Evolutionary conservation across 176 grass and related monocot genomes (phyloP).

Genomic region (Oryza rufipogon): DNA sequence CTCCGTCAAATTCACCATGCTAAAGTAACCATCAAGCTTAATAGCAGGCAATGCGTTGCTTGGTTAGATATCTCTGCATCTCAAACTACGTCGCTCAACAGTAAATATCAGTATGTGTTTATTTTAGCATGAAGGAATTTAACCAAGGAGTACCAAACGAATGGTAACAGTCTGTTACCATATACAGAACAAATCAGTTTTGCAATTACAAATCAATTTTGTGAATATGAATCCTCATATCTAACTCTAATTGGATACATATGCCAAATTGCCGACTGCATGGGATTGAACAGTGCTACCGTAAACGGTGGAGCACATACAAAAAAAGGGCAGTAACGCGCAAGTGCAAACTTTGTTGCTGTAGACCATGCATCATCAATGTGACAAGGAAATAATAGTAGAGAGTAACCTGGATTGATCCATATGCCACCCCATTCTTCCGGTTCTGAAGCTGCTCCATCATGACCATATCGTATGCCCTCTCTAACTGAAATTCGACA

Average conservation of each 20-base stretch:
- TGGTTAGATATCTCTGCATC: not conserved
- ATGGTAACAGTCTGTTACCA: not conserved
- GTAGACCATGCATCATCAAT: not conserved
- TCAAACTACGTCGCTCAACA: not conserved
- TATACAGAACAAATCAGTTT: not conserved
- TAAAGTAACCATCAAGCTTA: not conserved
- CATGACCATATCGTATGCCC: conserved; percentile 65
- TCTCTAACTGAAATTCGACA: conserved; percentile 61
- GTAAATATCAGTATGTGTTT: not conserved
- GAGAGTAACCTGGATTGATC: conserved; percentile 53
- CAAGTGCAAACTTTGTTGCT: not conserved
- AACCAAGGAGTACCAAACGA: not conserved
- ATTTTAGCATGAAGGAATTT: not conserved
- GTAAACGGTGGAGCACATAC: not conserved
- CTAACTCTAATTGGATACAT: not conserved
- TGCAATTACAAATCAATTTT: not conserved
- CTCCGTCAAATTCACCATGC: not conserved
- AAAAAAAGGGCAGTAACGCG: not conserved
- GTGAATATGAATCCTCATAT: not conserved
- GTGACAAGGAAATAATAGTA: not conserved
- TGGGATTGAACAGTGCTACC: not conserved
- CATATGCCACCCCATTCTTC: conserved; percentile 58
- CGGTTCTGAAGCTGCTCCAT: conserved; percentile 64
- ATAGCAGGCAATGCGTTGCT: not conserved
- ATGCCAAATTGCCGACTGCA: not conserved